Conservation (phyloP, 164 flowering plant species). For the Macadamia integrifolia region DNA sequence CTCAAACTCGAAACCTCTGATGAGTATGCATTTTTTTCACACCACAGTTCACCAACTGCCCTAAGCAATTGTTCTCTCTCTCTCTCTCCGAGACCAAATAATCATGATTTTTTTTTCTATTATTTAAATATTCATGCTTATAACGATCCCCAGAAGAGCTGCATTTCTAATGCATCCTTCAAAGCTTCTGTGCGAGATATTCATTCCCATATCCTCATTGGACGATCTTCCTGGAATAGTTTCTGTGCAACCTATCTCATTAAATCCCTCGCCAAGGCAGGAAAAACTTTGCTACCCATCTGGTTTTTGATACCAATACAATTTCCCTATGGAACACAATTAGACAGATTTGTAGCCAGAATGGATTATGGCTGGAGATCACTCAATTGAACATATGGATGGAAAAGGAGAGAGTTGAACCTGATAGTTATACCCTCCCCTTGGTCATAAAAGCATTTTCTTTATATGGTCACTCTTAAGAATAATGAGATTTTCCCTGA, state of each 20-base stretch:
- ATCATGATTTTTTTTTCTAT: too few species aligned
- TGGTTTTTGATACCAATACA: slow-evolving; percentile 15
- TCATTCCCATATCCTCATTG: slow-evolving; percentile 19
- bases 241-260: slow-evolving; percentile 28
- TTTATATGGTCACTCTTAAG: too few species aligned
- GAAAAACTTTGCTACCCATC: slow-evolving; percentile 8
- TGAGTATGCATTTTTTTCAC: too few species aligned
- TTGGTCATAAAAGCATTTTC: slow-evolving; percentile 27
- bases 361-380: slow-evolving; percentile 17
- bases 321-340: slow-evolving; percentile 25
- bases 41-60: too few species aligned
- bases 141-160: slow-evolving; percentile 3
- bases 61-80: too few species aligned
- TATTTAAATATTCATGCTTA: background rate
- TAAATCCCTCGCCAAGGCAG: slow-evolving; percentile 27
- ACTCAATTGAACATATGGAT: slow-evolving; percentile 17
- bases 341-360: slow-evolving; percentile 15
- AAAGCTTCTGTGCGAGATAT: slow-evolving; percentile 7
- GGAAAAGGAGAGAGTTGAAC: slow-evolving; percentile 16
- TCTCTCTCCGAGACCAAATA: too few species aligned
- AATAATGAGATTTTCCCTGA: too few species aligned
- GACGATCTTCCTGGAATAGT: slow-evolving; percentile 12
- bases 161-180: slow-evolving; percentile 11
- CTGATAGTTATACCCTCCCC: slow-evolving; percentile 27
- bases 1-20: too few species aligned